Base-by-base conservation (phyloP, 2,329 filamentous ascomycete genomes). In the Pseudogymnoascus sp. region DNA sequence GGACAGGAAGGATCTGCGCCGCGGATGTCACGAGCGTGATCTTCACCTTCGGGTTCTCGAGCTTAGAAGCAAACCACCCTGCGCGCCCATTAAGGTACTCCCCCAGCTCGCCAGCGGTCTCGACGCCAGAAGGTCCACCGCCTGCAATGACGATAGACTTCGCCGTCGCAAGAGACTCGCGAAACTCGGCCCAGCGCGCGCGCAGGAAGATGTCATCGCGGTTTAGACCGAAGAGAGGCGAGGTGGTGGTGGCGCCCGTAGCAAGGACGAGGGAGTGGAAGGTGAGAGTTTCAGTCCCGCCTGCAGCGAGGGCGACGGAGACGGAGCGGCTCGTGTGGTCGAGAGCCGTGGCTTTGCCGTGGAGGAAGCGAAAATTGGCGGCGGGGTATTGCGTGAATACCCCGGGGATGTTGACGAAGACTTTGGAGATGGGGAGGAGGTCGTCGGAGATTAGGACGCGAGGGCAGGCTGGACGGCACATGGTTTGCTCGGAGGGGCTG, bases 91-190 rank as follows among this genome's bases (percentile, higher is more conserved):
- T 84, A 14, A 84, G 74, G 67, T 78, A 75, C 66, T 83, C 79
- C 28, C 80, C 83, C 0, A 83, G 72, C 65, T 83, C 80, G 14
- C 81, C 81, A 0, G 81, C 79, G 1, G 75, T 75, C 66, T 82
- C 80, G 14, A 82, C 70, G 3, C 79, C 78, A 1, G 76, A 70
- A 6, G 78, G 76, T 1, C 79, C 78, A n/a, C 77, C 78, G 31
- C 79, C 79, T 2, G 72, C 73, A 39, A 83, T 75, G 6, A 82
- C 69, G 39, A 83, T 79, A 8, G 61, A 75, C 25, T 77, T 79
- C 0, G 78, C 77, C 0, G 62, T 64, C 0, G 76, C 69, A 0
- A 83, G 69, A 0, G 73, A 75, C 16, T 71, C 65, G 1, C 79
- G 77, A 63, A 84, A 79, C 0, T 67, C 62, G 0, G 63, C 61